Conservation (phyloP, 1,284 basidiomycete species). For the Fistulinella cinereoalba region DNA sequence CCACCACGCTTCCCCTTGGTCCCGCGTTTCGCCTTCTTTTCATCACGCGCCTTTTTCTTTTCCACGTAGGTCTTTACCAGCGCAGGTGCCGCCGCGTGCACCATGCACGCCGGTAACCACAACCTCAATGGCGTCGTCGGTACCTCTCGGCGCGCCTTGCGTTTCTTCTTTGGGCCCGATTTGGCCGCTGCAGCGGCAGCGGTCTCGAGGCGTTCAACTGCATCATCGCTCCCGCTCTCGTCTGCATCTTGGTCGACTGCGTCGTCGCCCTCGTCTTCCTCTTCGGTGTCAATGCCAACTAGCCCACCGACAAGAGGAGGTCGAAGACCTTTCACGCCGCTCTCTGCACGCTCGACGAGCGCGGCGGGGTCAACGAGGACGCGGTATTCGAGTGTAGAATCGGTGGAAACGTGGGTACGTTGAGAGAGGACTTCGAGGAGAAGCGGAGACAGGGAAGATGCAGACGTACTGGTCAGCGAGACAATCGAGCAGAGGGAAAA, state of each 20-base stretch:
- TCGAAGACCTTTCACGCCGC: conserved; percentile 62
- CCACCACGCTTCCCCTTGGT: conserved; percentile 10
- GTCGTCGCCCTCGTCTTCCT: conserved; percentile 42
- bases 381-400: conserved; percentile 67
- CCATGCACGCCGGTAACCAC: conserved; percentile 77
- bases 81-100: conserved; percentile 59
- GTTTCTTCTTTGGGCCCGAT: conserved; percentile 37
- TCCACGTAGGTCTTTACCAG: conserved; percentile 62
- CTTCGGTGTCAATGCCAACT: conserved; percentile 45
- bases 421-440: conserved; percentile 46
- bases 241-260: conserved; percentile 33
- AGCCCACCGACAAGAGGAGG: conserved; percentile 44
- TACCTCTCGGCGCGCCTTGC: conserved; percentile 38
- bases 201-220: conserved; percentile 33
- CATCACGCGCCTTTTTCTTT: conserved; percentile 45
- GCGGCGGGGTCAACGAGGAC: conserved; percentile 64
- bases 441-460: conserved; percentile 26
- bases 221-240: conserved; percentile 39
- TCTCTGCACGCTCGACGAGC: conserved; percentile 60
- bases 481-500: conserved; percentile 23
- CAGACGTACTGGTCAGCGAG: conserved; percentile 8
- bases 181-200: conserved; percentile 42
- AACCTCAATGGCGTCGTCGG: conserved; percentile 53
- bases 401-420: conserved; percentile 62
- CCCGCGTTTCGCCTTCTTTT: conserved; percentile 48